Conservation (phyloP, 805 yeast species). For the Saturnispora sanitii region DNA sequence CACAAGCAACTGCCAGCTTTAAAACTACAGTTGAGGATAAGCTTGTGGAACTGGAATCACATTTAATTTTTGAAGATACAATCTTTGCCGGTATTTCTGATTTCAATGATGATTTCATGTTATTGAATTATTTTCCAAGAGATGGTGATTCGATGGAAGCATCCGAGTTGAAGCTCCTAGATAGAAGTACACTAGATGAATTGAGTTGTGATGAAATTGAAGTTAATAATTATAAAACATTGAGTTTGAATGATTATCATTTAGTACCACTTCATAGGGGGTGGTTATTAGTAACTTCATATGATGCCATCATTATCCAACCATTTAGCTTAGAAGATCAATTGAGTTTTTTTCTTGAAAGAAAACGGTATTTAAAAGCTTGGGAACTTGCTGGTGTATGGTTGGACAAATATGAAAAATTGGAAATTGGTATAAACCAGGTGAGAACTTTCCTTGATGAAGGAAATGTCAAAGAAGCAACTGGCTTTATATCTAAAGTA, state of each 20-base stretch:
- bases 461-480: conserved; percentile 49
- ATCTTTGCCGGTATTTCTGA: conserved; percentile 70
- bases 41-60: conserved; percentile 37
- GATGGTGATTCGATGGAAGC: conserved; percentile 24
- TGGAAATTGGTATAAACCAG: conserved; percentile 52
- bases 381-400: conserved; percentile 67
- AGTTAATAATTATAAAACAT: conserved; percentile 41
- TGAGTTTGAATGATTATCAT: conserved; percentile 76
- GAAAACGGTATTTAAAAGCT: conserved; percentile 50
- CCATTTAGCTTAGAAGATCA: conserved; percentile 64
- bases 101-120: conserved; percentile 58
- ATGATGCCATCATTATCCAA: conserved; percentile 69
- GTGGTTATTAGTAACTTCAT: conserved; percentile 68
- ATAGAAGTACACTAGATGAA: conserved; percentile 58
- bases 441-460: conserved; percentile 33
- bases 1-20: conserved; percentile 45
- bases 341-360: conserved; percentile 59
- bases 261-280: conserved; percentile 39
- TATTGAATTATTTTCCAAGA: conserved; percentile 42
- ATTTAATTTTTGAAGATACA: conserved; percentile 37
- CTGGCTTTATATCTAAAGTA: conserved; percentile 36
- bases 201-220: conserved; percentile 72
- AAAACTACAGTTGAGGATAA: conserved; percentile 32
- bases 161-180: conserved; percentile 70
- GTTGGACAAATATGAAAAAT: conserved; percentile 38